Percentiles rank a stretch among this genome's conserved stretches.
phyloP scores from a whole-genome alignment of 371 early-diverging fungal species.

The Mortierella sp. region DNA sequence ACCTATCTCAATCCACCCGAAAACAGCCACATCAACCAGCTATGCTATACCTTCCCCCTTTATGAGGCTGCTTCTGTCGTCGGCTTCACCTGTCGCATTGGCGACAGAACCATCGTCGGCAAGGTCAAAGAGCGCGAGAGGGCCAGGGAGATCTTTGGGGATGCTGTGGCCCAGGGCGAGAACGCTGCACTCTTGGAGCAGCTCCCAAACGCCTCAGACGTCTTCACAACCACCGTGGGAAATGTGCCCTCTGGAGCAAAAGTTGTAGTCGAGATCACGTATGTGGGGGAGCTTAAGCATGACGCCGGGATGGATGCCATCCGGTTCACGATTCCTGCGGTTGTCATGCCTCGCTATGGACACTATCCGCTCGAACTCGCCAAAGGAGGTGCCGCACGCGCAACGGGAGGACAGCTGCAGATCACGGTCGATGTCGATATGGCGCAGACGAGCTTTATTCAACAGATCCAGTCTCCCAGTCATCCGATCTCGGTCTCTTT shows the following conservation, averaged over 20 bases:
- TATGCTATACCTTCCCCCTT: conserved; percentile 22
- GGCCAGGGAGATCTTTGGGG: conserved; percentile 21
- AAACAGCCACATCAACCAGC: conserved; percentile 7
- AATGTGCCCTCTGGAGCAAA: conserved; percentile 24
- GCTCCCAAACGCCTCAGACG: conserved; percentile 18
- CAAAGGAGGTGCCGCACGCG: not conserved
- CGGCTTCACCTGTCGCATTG: conserved; percentile 21
- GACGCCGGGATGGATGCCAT: conserved; percentile 58
- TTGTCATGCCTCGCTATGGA: conserved; percentile 56
- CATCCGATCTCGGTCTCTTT: conserved; percentile 26
- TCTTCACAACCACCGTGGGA: conserved; percentile 27
- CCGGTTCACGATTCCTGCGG: conserved; percentile 58
- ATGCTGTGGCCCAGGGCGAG: conserved; percentile 18
- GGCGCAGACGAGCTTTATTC: conserved; percentile 16
- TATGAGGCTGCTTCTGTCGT: conserved; percentile 31
- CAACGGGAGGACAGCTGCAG: not conserved
- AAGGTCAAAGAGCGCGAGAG: conserved; percentile 28
- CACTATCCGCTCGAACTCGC: conserved; percentile 6
- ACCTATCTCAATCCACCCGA: conserved; percentile 19
- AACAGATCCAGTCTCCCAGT: conserved; percentile 34
- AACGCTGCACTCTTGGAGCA: conserved; percentile 23
- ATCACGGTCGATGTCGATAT: conserved; percentile 18
- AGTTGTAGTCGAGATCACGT: conserved; percentile 56
- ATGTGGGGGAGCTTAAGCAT: conserved; percentile 56
- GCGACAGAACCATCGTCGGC: conserved; percentile 23